Conservation (phyloP, 2,329 filamentous ascomycete species). For the Penicillium corylophilum region DNA sequence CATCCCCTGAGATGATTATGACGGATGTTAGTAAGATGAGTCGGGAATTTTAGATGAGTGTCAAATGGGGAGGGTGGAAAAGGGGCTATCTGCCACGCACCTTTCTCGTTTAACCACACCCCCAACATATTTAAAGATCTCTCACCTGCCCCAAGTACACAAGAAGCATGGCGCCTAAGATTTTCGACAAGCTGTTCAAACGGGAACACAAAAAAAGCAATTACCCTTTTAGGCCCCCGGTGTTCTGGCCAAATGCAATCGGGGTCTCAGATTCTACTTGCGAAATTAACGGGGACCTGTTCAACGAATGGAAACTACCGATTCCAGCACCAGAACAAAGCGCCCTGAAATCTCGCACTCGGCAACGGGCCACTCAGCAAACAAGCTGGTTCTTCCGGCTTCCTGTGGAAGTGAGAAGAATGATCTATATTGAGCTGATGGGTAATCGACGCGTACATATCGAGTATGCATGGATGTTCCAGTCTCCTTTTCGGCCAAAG, state of each 20-base stretch:
- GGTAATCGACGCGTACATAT: slow-evolving; percentile 3
- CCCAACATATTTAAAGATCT: slow-evolving; percentile 7
- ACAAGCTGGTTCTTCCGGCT: slow-evolving; percentile 1
- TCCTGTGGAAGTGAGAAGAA: slow-evolving; percentile 2
- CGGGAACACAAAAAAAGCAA: too few relatives aligned
- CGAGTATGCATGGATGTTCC: slow-evolving; percentile 1
- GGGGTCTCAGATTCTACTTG: slow-evolving; percentile 4
- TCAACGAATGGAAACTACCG: slow-evolving; percentile 5
- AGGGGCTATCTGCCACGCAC: too few relatives aligned
- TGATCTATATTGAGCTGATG: slow-evolving; percentile 3
- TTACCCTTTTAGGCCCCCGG: background rate
- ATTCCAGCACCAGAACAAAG: slow-evolving; percentile 1
- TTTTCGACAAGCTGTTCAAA: slow-evolving; percentile 3
- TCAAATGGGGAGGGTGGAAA: too few relatives aligned
- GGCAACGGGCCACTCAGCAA: background rate
- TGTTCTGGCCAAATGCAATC: background rate
- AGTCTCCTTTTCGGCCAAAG: slow-evolving; percentile 1
- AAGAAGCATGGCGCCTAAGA: background rate
- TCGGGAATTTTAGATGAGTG: too few relatives aligned
- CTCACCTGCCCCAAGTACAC: background rate
- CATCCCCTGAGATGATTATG: too few relatives aligned
- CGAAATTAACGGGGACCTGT: slow-evolving; percentile 3
- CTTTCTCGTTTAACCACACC: too few relatives aligned
- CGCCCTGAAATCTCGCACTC: background rate
- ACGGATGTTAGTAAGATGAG: too few relatives aligned